These are phyloP conservation scores for Aspergillus candidus DNA, from an alignment of 2,329 filamentous ascomycete species.

Conservation along the genomic window DNA sequence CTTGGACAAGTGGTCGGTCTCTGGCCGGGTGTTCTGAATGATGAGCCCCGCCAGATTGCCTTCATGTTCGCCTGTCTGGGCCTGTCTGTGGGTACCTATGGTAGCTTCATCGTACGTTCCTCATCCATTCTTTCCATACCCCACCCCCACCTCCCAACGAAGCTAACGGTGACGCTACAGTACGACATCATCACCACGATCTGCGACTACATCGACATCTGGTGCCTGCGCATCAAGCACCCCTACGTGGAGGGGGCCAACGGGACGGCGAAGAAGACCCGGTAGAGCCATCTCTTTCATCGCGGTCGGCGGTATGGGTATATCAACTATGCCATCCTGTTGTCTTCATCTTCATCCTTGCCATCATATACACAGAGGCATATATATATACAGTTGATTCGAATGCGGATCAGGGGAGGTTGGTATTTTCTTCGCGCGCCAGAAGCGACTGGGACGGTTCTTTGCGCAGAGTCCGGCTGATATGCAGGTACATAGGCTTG, in stretches of 20 bases:
- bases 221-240: slow-evolving; percentile 97
- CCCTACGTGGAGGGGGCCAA: slow-evolving; percentile 45
- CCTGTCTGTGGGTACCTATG: slow-evolving; percentile 81
- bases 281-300: slow-evolving; percentile 7
- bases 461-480: no score
- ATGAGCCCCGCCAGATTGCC: slow-evolving; percentile 78
- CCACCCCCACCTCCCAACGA: no score
- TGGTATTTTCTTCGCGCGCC: no score
- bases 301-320: slow-evolving; percentile 1
- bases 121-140: no score
- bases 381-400: no score
- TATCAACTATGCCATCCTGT: slow-evolving; percentile 11
- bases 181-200: slow-evolving; percentile 95
- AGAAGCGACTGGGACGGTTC: no score
- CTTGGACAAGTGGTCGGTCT: slow-evolving; percentile 63
- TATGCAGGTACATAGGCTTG: no score
- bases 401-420: no score
- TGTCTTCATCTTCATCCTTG: no score
- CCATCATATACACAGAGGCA: no score
- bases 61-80: slow-evolving; percentile 88
- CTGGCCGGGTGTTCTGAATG: slow-evolving; percentile 67
- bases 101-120: slow-evolving; percentile 71
- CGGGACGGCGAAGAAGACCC: slow-evolving; percentile 22
- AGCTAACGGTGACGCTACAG: slow-evolving; percentile 23
- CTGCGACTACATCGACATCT: slow-evolving; percentile 96